Evolutionary conservation across 2,329 filamentous ascomycete genomes (phyloP).

Genomic region (Aureobasidium sp.): DNA sequence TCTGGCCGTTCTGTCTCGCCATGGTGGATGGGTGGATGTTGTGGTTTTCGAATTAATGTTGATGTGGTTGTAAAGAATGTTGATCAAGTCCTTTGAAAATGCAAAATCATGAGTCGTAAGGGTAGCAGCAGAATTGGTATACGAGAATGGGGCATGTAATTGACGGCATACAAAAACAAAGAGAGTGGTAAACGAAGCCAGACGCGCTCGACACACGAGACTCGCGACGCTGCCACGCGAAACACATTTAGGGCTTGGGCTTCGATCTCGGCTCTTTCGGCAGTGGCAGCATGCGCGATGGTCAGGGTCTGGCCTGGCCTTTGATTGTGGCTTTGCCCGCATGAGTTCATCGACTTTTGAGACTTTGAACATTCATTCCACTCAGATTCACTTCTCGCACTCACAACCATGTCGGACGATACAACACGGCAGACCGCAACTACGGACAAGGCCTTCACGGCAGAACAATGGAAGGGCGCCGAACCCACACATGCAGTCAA

Average conservation of each 20-base stretch:
- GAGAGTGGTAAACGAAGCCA: not conserved
- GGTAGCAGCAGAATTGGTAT: not conserved
- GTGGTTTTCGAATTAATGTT: not conserved
- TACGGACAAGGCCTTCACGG: conserved; percentile 27
- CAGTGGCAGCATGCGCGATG: not conserved
- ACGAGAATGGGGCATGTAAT: not conserved
- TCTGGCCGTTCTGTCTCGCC: conserved; percentile 12
- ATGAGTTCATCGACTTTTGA: conserved; percentile 10
- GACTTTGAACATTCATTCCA: not conserved
- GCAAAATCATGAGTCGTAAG: not conserved
- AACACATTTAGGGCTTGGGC: not conserved
- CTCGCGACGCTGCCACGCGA: conserved; percentile 5
- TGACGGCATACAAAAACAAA: conserved; percentile 3
- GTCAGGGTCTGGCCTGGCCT: conserved; percentile 3
- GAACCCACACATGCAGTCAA: conserved; percentile 22
- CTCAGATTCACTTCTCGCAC: not conserved
- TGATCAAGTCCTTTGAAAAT: not conserved
- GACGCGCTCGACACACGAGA: not conserved
- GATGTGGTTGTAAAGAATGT: not conserved
- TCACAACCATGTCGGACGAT: conserved; percentile 38
- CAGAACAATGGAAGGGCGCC: conserved; percentile 28
- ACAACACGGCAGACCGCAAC: conserved; percentile 28
- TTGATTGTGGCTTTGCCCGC: not conserved
- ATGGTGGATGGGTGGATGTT: conserved; percentile 4
- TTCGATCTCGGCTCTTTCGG: not conserved